phyloP scores from a whole-genome alignment of 1,284 basidiomycete species.

The Cutaneotrichosporon sp. region DNA sequence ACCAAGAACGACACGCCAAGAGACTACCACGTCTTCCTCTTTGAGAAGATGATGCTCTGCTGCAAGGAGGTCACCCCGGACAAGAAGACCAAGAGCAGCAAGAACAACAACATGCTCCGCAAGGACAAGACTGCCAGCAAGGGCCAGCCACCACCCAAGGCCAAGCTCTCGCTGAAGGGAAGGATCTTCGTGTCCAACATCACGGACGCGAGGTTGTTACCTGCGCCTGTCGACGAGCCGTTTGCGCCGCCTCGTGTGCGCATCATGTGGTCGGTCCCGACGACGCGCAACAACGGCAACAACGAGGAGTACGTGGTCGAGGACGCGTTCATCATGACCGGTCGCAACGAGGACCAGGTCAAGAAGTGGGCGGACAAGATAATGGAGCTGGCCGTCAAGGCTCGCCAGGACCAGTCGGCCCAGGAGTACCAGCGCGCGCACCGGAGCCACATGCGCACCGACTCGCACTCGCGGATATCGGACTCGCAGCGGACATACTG shows the following conservation, averaged over 20 bases:
- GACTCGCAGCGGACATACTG: slow-evolving; percentile 30
- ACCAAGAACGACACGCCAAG: slow-evolving; percentile 95
- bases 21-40: slow-evolving; percentile 98
- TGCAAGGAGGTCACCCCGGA: slow-evolving; percentile 75
- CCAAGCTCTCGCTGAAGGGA: slow-evolving; percentile 87
- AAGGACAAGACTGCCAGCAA: slow-evolving; percentile 60
- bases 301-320: slow-evolving; percentile 53
- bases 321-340: slow-evolving; percentile 92
- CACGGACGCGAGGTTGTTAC: slow-evolving; percentile 61
- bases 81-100: slow-evolving; percentile 44
- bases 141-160: slow-evolving; percentile 54
- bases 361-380: slow-evolving; percentile 89
- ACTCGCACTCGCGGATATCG: slow-evolving; percentile 30
- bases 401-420: slow-evolving; percentile 32
- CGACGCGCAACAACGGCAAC: slow-evolving; percentile 47
- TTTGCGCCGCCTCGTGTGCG: slow-evolving; percentile 35
- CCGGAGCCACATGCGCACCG: slow-evolving; percentile 1
- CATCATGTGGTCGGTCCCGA: slow-evolving; percentile 47
- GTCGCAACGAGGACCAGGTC: slow-evolving; percentile 89
- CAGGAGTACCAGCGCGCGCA: slow-evolving; percentile 3
- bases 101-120: slow-evolving; percentile 47
- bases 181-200: slow-evolving; percentile 98
- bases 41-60: slow-evolving; percentile 98
- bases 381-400: slow-evolving; percentile 74
- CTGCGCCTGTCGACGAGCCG: slow-evolving; percentile 45